A percentile compares a stretch with the other conserved stretches of the same genome.
Evolutionary conservation across 371 early-diverging fungal species (phyloP).

Genomic region (Mortierella sp.): DNA sequence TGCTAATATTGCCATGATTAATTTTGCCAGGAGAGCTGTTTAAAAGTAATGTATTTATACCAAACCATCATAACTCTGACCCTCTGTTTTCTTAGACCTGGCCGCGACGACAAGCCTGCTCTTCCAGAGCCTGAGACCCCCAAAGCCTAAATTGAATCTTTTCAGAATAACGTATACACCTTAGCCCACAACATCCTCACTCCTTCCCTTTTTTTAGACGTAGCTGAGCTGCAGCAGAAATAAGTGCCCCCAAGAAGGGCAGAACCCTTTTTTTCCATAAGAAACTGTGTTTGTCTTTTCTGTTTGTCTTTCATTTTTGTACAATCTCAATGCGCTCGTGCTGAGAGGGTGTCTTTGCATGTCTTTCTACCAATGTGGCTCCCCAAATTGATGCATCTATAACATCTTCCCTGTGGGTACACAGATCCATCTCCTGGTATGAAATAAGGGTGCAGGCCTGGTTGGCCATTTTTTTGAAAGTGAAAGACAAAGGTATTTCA

Average conservation of each 20-base stretch:
- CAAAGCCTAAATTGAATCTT: conserved; percentile 44
- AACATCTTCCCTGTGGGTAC: no score
- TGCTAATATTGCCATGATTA: background rate
- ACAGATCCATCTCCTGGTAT: no score
- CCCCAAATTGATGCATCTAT: no score
- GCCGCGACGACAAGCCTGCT: conserved; percentile 58
- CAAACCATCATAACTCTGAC: no score
- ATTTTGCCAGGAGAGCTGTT: background rate
- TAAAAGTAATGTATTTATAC: no score
- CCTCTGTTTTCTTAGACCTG: conserved; percentile 28
- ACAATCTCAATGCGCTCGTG: no score
- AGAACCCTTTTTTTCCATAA: background rate
- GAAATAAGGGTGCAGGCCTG: no score
- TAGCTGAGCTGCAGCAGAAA: conserved; percentile 7
- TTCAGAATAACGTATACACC: conserved; percentile 15
- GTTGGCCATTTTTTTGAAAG: no score
- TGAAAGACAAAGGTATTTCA: background rate
- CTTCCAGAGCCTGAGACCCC: conserved; percentile 55
- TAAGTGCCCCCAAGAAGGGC: background rate
- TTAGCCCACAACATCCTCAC: conserved; percentile 1
- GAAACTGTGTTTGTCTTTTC: background rate
- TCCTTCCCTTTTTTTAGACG: conserved; percentile 18
- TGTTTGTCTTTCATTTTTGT: background rate
- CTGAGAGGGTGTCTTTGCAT: no score
- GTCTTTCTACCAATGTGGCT: no score